Conservation (phyloP, 345 rosid species). For the Gossypium rotundifolium region DNA sequence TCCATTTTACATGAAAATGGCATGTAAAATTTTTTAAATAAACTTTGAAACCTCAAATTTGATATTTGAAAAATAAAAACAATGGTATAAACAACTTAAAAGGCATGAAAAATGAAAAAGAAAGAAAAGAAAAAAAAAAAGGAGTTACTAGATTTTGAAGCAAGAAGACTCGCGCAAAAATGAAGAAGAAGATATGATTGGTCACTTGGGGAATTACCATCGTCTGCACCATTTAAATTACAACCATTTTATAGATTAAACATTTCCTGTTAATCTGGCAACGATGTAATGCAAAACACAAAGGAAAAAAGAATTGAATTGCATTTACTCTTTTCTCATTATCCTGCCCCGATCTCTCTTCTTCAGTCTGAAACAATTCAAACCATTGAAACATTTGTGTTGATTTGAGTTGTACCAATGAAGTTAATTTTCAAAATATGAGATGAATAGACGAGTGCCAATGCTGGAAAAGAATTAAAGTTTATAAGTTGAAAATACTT, state of each 20-base stretch:
- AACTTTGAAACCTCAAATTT: no score
- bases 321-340: slow-evolving; percentile 42
- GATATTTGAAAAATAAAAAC: no score
- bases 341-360: slow-evolving; percentile 63
- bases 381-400: not conserved
- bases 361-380: slow-evolving; percentile 51
- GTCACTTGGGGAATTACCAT: not conserved
- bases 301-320: not conserved
- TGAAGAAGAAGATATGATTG: no score
- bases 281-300: not conserved
- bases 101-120: no score
- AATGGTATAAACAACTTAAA: no score
- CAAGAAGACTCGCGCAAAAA: no score
- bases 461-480: not conserved
- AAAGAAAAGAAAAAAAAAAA: no score
- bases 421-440: not conserved
- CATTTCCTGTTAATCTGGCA: not conserved
- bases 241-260: not conserved
- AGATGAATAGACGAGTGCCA: not conserved
- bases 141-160: no score
- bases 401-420: not conserved
- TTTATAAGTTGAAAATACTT: slow-evolving; percentile 36
- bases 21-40: no score
- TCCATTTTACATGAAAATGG: no score
- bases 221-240: not conserved